A percentile compares a stretch with the other conserved stretches of the same genome.
phyloP scores from a whole-genome alignment of 352 stramenopile genomes.

The Phytophthora uliginosa region DNA sequence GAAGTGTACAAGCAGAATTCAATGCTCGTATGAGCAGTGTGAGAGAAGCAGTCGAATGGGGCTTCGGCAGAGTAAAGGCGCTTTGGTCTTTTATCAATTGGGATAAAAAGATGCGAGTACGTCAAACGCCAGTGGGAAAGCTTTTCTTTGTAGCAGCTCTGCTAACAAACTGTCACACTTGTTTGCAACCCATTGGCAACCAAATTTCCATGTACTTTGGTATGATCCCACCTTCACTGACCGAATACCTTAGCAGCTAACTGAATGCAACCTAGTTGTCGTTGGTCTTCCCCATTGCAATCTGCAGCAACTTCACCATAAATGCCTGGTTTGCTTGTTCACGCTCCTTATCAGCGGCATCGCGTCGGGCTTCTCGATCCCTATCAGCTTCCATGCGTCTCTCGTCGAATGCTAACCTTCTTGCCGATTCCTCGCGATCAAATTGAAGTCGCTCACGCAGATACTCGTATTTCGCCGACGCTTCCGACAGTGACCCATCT shows the following conservation, averaged over 20 bases:
- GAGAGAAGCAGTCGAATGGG: constrained; percentile 5
- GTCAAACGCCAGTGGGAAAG: constrained; percentile 10
- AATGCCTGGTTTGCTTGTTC: neutral
- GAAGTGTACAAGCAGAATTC: constrained; percentile 1
- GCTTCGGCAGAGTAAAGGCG: constrained; percentile 5
- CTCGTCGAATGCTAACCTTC: neutral
- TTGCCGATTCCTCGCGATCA: neutral
- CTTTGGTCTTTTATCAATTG: constrained; percentile 7
- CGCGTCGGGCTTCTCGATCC: neutral
- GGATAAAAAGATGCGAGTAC: constrained; percentile 11
- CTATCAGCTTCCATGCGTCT: neutral
- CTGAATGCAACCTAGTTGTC: neutral
- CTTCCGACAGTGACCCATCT: neutral
- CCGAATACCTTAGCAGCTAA: neutral
- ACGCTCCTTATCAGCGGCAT: neutral
- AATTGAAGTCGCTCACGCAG: constrained; percentile 1
- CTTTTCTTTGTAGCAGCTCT: neutral
- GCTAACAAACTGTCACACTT: neutral
- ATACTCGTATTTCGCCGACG: neutral
- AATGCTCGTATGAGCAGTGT: constrained; percentile 10
- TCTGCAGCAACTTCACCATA: constrained; percentile 1
- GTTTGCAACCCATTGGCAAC: constrained; percentile 8
- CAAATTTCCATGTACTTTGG: constrained; percentile 20
- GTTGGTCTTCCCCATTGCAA: too few species aligned
- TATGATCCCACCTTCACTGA: neutral